Evolutionary conservation across 345 rosid genomes (phyloP), one percentile per base, ranked within the genome.

Genomic region (Trapa bicornis): DNA sequence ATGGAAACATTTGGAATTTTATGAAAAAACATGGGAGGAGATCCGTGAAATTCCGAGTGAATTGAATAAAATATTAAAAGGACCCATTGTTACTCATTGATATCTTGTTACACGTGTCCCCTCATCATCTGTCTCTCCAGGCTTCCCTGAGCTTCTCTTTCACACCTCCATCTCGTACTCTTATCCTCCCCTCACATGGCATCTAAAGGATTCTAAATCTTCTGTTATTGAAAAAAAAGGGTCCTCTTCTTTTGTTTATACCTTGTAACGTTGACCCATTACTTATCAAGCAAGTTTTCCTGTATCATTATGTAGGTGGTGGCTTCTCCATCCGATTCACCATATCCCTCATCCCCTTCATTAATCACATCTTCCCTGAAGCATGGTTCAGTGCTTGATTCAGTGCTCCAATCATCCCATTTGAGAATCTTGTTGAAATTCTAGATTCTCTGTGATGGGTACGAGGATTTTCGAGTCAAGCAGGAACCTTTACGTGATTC

Each of bases 381-480:
- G 32, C 63, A 58, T 58, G 63, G 63, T 33, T 22, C 33, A 35
- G 33, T 54, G 29, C 6, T 54, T 5, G 10, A 54, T 54, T 54
- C 33, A 29, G 2, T 54, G 60, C 60, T 35, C 60, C n/a, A 29
- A 35, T 58, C 63, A 16, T 15, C 63, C 32, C 35, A 10, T 58
- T 35, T 58, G 37, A 58, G 63, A 58, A 9, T 12, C 62, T 29
- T 1, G 37, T 8, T 7, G 4, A 15, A 29, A 57, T 11, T 9
- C 38, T 35, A 3, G 63, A 58, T 58, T 35, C 63, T 17, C 63
- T 9, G 66, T 12, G 57, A 69, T 61, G 43, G 58, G 60, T 61
- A 36, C 53, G 36, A 41, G 58, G 29, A 32, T 32, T 8, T 58
- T 58, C 37, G 63, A 3, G 16, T 32, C 63, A 58, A 33, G 38